Evolutionary conservation across 2,329 filamentous ascomycete genomes (phyloP).

Genomic region (Capronia epimyces): DNA sequence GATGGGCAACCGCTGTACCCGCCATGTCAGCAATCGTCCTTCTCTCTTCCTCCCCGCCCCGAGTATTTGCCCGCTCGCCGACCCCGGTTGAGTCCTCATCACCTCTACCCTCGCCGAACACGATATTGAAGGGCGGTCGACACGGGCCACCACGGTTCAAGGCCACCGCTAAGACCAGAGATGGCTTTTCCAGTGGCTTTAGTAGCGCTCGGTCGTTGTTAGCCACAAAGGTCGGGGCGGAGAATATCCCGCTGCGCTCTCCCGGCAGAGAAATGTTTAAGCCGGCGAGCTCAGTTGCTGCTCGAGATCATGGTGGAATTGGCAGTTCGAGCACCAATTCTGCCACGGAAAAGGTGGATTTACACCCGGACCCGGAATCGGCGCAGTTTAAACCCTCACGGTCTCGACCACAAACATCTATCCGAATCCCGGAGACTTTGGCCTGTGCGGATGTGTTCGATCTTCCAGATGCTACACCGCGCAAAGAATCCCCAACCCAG

Average conservation of each 20-base stretch:
- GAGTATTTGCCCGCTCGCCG: slow-evolving; percentile 32
- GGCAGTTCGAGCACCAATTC: not conserved
- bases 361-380: not conserved
- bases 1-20: slow-evolving; percentile 23
- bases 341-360: not conserved
- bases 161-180: slow-evolving; percentile 11
- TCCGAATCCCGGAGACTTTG: not conserved
- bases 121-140: slow-evolving; percentile 25
- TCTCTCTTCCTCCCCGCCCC: slow-evolving; percentile 40
- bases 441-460: not conserved
- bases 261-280: slow-evolving; percentile 14
- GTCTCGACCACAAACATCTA: not conserved
- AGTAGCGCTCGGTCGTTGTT: slow-evolving; percentile 16
- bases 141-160: slow-evolving; percentile 14
- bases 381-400: not conserved
- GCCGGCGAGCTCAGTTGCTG: not conserved
- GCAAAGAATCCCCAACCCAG: not conserved
- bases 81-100: slow-evolving; percentile 31
- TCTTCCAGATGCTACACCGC: not conserved
- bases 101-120: slow-evolving; percentile 30
- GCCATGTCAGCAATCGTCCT: slow-evolving; percentile 36
- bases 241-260: slow-evolving; percentile 18
- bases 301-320: not conserved
- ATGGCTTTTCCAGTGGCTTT: slow-evolving; percentile 21
- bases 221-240: slow-evolving; percentile 11